Evolutionary conservation across 2,329 filamentous ascomycete genomes (phyloP), one percentile per base, ranked within the genome.

Genomic region (Cladosporium sp.): DNA sequence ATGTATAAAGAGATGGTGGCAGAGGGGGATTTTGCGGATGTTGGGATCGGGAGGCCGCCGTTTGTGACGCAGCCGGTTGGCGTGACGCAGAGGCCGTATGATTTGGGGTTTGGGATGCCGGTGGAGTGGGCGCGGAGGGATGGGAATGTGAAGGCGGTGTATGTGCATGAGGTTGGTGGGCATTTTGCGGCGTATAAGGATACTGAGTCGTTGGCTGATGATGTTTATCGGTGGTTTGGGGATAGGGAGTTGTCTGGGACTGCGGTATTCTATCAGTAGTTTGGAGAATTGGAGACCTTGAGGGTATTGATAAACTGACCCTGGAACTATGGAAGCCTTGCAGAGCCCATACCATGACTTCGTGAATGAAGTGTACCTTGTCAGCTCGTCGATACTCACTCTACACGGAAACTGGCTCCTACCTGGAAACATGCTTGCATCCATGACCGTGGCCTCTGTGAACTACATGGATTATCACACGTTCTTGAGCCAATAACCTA

Each of bases 1-100:
- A 87, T 89, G 43, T 90, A 90, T 67, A 87, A 87, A 59, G 85
- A 89, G 66, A 69, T 71, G 0, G 65, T 59, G 4, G 9, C n/a
- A 13, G 46, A 49, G 14, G 18, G 13, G 7, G 32, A 45, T 4
- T 45, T 54, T 33, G 13, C 49, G 33, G 52, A 19, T 11, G 22
- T 10, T 56, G 50, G 50, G 8, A 40, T 31, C 19, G 49, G 22
- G 9, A 43, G 19, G 61, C 69, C 61, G 14, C 46, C 37, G 2
- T 49, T 49, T 19, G 46, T 49, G 5, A 19, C 16, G 1, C 80
- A 82, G 50, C 65, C 65, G 22, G 34, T 52, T 37, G 4, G 58
- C 61, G 45, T 73, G 66, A 64, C 49, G 22, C 41, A 52, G 33
- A 31, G 35, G 9, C 41, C 42, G 33, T 52, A 38, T n/a, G 49